Percentiles rank a stretch among this genome's conserved stretches.
These are phyloP conservation scores for Trichoderma orchidacearum DNA, from an alignment of 495 filamentous ascomycete species.

Conservation along the genomic window DNA sequence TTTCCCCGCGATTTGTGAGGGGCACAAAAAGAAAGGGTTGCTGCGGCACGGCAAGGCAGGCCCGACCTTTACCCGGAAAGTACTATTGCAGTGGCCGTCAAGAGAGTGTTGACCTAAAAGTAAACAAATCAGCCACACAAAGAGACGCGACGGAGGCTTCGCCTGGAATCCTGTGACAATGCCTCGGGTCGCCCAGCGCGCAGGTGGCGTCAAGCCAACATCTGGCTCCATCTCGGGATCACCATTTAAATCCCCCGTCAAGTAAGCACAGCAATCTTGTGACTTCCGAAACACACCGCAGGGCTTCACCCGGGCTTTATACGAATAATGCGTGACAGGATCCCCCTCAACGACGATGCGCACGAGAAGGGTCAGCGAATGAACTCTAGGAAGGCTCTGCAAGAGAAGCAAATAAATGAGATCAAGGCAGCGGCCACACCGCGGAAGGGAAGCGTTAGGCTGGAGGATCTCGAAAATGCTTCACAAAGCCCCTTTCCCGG, in stretches of 20 bases:
- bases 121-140: conserved; percentile 2
- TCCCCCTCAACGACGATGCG: conserved; percentile 92
- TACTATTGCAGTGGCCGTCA: too few relatives aligned
- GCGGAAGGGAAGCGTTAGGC: conserved; percentile 47
- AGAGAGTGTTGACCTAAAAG: too few relatives aligned
- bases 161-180: conserved; percentile 28
- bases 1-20: too few relatives aligned
- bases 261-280: conserved; percentile 35
- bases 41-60: too few relatives aligned
- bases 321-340: conserved; percentile 21
- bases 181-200: conserved; percentile 58
- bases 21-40: too few relatives aligned
- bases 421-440: conserved; percentile 86
- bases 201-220: conserved; percentile 34
- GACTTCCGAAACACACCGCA: neutral
- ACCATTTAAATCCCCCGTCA: conserved; percentile 53
- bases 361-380: conserved; percentile 81
- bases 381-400: conserved; percentile 74
- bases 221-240: conserved; percentile 37
- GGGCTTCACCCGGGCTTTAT: neutral
- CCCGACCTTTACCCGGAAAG: too few relatives aligned
- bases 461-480: conserved; percentile 46
- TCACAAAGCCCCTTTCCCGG: conserved; percentile 46
- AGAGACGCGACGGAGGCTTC: neutral
- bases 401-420: conserved; percentile 84